Percentiles rank a stretch among this genome's conserved stretches.
These are phyloP conservation scores for Botrytis byssoidea DNA, from an alignment of 2,329 filamentous ascomycete genomes.

Conservation along the genomic window DNA sequence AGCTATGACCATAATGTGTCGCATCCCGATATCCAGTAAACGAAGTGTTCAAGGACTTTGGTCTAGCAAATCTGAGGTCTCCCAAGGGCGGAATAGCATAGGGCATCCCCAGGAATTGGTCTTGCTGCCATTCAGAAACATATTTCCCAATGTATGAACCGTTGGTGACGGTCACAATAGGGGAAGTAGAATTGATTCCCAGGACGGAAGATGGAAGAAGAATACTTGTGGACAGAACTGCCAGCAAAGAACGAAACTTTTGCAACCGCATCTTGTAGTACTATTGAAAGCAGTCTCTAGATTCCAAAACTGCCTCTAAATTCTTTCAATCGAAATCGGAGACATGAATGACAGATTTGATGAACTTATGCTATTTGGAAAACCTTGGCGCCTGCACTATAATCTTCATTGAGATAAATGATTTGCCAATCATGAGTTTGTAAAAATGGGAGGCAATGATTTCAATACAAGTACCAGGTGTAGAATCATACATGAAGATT, in stretches of 20 bases:
- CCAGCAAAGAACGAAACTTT: not conserved
- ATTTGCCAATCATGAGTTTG: not conserved
- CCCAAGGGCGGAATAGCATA: conserved; percentile 49
- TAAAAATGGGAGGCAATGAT: not conserved
- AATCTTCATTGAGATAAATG: not conserved
- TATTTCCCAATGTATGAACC: conserved; percentile 33
- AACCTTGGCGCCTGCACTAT: not conserved
- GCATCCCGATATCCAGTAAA: conserved; percentile 44
- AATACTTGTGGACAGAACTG: not conserved
- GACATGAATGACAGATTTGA: not conserved
- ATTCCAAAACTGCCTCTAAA: not conserved
- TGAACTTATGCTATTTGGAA: not conserved
- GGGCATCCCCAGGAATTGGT: conserved; percentile 49
- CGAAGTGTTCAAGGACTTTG: conserved; percentile 41
- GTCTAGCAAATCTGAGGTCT: conserved; percentile 45
- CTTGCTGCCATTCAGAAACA: conserved; percentile 35
- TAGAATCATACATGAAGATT: not conserved
- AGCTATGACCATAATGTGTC: conserved; percentile 46
- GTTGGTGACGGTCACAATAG: conserved; percentile 29
- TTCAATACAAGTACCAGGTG: not conserved
- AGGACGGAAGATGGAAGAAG: not conserved
- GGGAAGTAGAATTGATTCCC: conserved; percentile 21
- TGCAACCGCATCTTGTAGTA: not conserved
- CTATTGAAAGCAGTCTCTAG: not conserved
- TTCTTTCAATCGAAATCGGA: not conserved